Conservation (phyloP, 306 rosid species). For the Vigna hirtella region DNA sequence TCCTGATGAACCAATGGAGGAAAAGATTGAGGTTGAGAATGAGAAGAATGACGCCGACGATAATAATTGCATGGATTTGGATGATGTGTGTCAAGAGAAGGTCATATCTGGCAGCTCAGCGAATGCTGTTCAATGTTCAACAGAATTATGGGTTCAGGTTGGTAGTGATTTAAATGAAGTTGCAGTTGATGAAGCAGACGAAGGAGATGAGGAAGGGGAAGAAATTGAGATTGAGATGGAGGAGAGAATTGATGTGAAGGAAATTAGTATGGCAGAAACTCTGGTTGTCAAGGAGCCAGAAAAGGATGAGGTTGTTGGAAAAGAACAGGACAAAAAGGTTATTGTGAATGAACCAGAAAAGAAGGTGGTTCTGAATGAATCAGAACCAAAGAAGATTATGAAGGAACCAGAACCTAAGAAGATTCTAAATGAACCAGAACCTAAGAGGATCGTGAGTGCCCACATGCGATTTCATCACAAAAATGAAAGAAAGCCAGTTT, state of each 20-base stretch:
- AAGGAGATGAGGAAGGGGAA: slow-evolving; percentile 38
- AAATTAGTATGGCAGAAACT: slow-evolving; percentile 57
- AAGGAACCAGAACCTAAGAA: slow-evolving; percentile 44
- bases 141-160: slow-evolving; percentile 42
- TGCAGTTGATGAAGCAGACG: slow-evolving; percentile 29
- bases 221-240: slow-evolving; percentile 54
- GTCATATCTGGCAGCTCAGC: slow-evolving; percentile 46
- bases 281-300: slow-evolving; percentile 47
- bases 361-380: slow-evolving; percentile 46
- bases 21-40: slow-evolving; percentile 52
- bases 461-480: slow-evolving; percentile 52
- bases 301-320: slow-evolving; percentile 44
- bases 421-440: slow-evolving; percentile 45
- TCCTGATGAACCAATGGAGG: slow-evolving; percentile 46
- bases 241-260: slow-evolving; percentile 67
- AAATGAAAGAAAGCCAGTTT: slow-evolving; percentile 45
- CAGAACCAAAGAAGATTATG: slow-evolving; percentile 46
- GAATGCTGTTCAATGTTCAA: slow-evolving; percentile 47
- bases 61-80: slow-evolving; percentile 58
- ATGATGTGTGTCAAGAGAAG: slow-evolving; percentile 69
- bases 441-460: slow-evolving; percentile 47
- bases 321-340: slow-evolving; percentile 36
- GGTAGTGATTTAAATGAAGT: slow-evolving; percentile 28
- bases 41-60: slow-evolving; percentile 46
- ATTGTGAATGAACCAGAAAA: slow-evolving; percentile 43